Evolutionary conservation across 345 rosid species (phyloP).

Genomic region (Mangifera indica): DNA sequence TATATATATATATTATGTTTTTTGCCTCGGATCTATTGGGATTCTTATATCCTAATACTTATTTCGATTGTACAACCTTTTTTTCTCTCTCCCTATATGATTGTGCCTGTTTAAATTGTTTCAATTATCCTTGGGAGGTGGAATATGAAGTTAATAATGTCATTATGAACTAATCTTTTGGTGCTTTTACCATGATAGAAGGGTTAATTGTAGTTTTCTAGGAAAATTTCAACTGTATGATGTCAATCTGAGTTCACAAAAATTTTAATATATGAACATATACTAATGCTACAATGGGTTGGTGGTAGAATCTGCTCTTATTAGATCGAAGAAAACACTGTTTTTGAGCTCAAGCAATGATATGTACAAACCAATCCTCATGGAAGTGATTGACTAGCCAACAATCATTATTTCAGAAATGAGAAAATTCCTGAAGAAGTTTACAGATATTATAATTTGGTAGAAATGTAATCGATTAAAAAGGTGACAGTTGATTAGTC

Average conservation of each 20-base stretch:
- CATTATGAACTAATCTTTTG: background rate
- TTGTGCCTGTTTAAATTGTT: background rate
- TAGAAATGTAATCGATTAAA: background rate
- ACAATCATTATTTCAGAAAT: background rate
- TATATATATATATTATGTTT: too few species aligned
- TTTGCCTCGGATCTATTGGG: background rate
- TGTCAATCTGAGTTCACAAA: background rate
- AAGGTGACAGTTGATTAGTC: background rate
- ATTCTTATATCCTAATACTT: slow-evolving; percentile 3
- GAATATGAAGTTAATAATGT: background rate
- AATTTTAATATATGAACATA: background rate
- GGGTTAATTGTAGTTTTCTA: too few species aligned
- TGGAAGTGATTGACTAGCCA: background rate
- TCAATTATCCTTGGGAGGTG: background rate
- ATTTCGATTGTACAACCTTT: background rate
- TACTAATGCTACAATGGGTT: background rate
- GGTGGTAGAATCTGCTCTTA: background rate
- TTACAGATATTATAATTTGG: background rate
- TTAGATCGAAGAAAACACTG: background rate
- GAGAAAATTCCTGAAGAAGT: background rate
- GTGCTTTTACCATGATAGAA: background rate
- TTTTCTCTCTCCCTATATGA: background rate
- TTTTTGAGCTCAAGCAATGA: background rate
- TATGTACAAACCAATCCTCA: background rate
- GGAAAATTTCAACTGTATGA: background rate